These are phyloP conservation scores for Chaetoscypha palmicola DNA, from an alignment of 2,329 filamentous ascomycete species.

Conservation along the genomic window DNA sequence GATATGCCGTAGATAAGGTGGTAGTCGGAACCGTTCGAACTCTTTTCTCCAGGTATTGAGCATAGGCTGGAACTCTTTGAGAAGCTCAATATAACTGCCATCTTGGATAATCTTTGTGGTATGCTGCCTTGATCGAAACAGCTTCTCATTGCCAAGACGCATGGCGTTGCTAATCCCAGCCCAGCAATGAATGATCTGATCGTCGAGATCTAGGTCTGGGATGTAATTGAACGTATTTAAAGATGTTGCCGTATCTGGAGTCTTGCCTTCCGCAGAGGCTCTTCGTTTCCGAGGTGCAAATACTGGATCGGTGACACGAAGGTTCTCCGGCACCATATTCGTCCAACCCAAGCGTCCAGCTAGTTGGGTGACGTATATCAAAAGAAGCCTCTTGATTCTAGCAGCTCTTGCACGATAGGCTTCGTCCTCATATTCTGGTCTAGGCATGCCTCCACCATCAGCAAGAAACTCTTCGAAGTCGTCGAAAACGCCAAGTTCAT, in stretches of 20 bases:
- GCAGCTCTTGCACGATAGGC: constrained; percentile 68
- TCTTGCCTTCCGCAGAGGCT: constrained; percentile 46
- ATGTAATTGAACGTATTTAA: constrained; percentile 58
- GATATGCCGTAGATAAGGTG: constrained; percentile 63
- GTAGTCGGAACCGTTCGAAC: constrained; percentile 70
- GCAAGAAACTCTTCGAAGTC: constrained; percentile 67
- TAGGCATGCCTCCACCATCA: constrained; percentile 49
- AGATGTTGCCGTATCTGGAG: constrained; percentile 52
- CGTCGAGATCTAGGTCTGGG: constrained; percentile 58
- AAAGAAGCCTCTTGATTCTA: constrained; percentile 76
- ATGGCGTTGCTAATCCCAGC: constrained; percentile 87
- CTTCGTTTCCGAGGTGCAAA: constrained; percentile 37
- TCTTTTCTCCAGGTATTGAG: constrained; percentile 72
- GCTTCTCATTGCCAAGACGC: constrained; percentile 79
- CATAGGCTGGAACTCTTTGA: constrained; percentile 75
- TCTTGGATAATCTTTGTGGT: constrained; percentile 85
- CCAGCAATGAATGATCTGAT: constrained; percentile 80
- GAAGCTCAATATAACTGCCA: constrained; percentile 72
- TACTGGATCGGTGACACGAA: constrained; percentile 52
- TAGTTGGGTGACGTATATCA: constrained; percentile 91
- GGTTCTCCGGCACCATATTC: constrained; percentile 76
- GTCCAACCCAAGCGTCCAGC: constrained; percentile 87
- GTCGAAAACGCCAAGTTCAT: constrained; percentile 94
- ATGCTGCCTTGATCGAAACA: constrained; percentile 81
- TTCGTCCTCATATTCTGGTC: constrained; percentile 66